phyloP scores from a whole-genome alignment of 2,329 filamentous ascomycete genomes.

The Scytalidium sp. region DNA sequence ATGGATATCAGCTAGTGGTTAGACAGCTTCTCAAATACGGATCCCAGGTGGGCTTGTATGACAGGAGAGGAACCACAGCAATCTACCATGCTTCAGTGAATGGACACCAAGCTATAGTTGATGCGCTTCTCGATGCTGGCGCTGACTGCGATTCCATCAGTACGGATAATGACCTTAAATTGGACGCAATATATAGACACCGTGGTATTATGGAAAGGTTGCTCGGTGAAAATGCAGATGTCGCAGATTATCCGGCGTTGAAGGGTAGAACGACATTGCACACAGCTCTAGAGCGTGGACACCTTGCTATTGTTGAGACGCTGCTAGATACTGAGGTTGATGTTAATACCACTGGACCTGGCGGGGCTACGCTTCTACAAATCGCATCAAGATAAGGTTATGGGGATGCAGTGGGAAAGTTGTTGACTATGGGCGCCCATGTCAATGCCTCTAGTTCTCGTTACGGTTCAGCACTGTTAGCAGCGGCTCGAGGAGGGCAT shows the following conservation, averaged over 20 bases:
- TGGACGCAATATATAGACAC: background rate
- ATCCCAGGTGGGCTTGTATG: constrained; percentile 2
- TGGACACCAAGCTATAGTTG: constrained; percentile 26
- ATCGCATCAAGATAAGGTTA: constrained; percentile 29
- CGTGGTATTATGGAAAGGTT: constrained; percentile 29
- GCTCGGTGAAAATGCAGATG: background rate
- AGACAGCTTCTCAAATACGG: constrained; percentile 1
- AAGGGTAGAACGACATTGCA: constrained; percentile 30
- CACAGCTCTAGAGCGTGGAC: constrained; percentile 29
- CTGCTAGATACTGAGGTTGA: constrained; percentile 31
- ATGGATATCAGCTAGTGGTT: constrained; percentile 6
- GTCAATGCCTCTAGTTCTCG: background rate
- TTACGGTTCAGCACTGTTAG: background rate
- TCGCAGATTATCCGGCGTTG: background rate
- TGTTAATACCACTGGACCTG: constrained; percentile 31
- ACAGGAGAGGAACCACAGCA: constrained; percentile 7
- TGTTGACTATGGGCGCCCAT: background rate
- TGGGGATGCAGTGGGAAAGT: background rate
- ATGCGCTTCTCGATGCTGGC: constrained; percentile 21
- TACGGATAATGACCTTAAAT: constrained; percentile 28
- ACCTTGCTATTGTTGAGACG: constrained; percentile 21
- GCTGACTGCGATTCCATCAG: constrained; percentile 11
- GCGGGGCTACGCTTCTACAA: constrained; percentile 37
- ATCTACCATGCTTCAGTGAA: constrained; percentile 10
- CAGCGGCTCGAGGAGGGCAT: background rate